These are phyloP conservation scores for Lizanozyma gosingica DNA, from an alignment of 1,139 yeast genomes.

Conservation along the genomic window DNA sequence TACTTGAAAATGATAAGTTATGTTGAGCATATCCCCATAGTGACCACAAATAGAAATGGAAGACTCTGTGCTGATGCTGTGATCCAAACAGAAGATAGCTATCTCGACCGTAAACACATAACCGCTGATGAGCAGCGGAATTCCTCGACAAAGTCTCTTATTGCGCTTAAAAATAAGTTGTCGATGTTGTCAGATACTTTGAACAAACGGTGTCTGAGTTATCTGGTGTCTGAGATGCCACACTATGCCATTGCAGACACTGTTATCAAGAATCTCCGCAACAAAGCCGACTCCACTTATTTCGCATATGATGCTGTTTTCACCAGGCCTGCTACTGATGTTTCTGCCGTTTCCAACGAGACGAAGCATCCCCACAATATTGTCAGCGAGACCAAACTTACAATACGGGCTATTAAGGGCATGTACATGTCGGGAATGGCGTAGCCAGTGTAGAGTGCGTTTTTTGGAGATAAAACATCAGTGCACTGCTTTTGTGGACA, in stretches of 20 bases:
- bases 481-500: no score
- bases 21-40: conserved; percentile 34
- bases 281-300: conserved; percentile 26
- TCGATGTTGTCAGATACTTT: conserved; percentile 16
- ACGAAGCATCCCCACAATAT: background rate
- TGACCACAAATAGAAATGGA: conserved; percentile 22
- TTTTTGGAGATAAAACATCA: no score
- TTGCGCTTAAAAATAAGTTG: conserved; percentile 12
- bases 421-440: background rate
- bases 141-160: conserved; percentile 18
- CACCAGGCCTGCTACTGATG: background rate
- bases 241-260: conserved; percentile 23
- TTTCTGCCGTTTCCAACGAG: background rate
- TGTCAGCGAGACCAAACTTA: background rate
- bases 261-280: conserved; percentile 28
- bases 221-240: conserved; percentile 23
- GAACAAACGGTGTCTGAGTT: conserved; percentile 18
- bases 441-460: no score
- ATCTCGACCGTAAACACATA: conserved; percentile 6
- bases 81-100: conserved; percentile 27
- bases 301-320: conserved; percentile 9
- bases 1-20: conserved; percentile 26
- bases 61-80: conserved; percentile 32
- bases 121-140: conserved; percentile 16
- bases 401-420: background rate